Evolutionary conservation across 495 filamentous ascomycete species (phyloP).

Genomic region (Letharia lupina): DNA sequence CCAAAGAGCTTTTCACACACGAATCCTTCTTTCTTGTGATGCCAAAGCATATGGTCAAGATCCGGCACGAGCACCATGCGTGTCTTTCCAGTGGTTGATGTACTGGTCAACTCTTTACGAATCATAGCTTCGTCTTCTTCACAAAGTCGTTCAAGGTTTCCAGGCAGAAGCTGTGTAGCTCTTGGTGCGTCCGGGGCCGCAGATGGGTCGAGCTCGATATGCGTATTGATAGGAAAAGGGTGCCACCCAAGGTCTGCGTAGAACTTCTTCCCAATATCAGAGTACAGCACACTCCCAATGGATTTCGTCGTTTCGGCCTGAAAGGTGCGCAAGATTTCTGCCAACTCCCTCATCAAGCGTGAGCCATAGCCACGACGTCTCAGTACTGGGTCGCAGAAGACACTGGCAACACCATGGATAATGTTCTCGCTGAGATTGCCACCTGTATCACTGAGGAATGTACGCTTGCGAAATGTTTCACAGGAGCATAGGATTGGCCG

Average conservation of each 20-base stretch:
- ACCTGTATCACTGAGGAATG: conserved; percentile 10
- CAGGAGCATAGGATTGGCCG: conserved; percentile 22
- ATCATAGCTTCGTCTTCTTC: conserved; percentile 18
- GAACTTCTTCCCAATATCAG: conserved; percentile 19
- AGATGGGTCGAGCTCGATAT: conserved; percentile 11
- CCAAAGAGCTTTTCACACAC: conserved; percentile 14
- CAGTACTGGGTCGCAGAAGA: conserved; percentile 19
- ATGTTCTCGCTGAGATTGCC: conserved; percentile 20
- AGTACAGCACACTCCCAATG: conserved; percentile 24
- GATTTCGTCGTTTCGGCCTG: conserved; percentile 9
- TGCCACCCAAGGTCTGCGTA: conserved; percentile 19
- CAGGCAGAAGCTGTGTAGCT: not conserved
- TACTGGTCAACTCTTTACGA: not conserved
- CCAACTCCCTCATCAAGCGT: conserved; percentile 24
- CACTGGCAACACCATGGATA: conserved; percentile 24
- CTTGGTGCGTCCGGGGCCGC: not conserved
- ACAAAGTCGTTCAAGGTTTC: conserved; percentile 12
- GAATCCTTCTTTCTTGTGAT: conserved; percentile 17
- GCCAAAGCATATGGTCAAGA: conserved; percentile 21
- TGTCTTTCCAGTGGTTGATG: not conserved
- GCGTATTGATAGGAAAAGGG: conserved; percentile 8
- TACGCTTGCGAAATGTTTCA: conserved; percentile 20
- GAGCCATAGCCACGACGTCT: conserved; percentile 19
- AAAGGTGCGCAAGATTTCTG: conserved; percentile 16
- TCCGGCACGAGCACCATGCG: conserved; percentile 16